Conservation (phyloP, 129 eudicot species). For the Artemisia argyi region DNA sequence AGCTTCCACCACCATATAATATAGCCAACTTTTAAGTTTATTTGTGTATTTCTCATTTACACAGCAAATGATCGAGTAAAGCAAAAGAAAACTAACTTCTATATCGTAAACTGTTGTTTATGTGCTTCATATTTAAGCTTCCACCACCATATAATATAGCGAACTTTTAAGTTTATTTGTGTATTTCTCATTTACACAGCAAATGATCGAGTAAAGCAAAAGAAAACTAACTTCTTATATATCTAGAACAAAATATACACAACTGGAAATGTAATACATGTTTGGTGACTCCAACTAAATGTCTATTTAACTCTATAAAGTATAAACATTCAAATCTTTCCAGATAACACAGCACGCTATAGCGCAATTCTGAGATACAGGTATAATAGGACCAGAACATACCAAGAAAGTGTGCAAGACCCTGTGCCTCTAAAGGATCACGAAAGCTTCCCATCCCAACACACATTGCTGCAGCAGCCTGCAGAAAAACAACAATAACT, state of each 20-base stretch:
- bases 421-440: constrained; percentile 97
- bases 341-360: not conserved
- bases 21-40: not conserved
- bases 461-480: constrained; percentile 99
- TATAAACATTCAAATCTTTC: not conserved
- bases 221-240: not conserved
- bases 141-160: constrained; percentile 4
- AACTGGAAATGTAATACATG: not conserved
- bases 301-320: not conserved
- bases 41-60: not conserved
- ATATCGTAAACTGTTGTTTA: no score
- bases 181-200: not conserved
- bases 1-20: constrained; percentile 15
- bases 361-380: not conserved
- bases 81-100: not conserved
- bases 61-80: not conserved
- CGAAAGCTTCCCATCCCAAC: constrained; percentile 93
- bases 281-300: constrained; percentile 6
- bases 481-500: constrained; percentile 18
- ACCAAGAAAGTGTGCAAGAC: constrained; percentile 98
- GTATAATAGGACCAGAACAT: not conserved
- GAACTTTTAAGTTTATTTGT: not conserved
- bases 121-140: constrained; percentile 17
- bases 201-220: not conserved
- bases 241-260: constrained; percentile 11